Evolutionary conservation across 2,329 filamentous ascomycete genomes (phyloP).

Genomic region (Trichoderma citrinoviride): DNA sequence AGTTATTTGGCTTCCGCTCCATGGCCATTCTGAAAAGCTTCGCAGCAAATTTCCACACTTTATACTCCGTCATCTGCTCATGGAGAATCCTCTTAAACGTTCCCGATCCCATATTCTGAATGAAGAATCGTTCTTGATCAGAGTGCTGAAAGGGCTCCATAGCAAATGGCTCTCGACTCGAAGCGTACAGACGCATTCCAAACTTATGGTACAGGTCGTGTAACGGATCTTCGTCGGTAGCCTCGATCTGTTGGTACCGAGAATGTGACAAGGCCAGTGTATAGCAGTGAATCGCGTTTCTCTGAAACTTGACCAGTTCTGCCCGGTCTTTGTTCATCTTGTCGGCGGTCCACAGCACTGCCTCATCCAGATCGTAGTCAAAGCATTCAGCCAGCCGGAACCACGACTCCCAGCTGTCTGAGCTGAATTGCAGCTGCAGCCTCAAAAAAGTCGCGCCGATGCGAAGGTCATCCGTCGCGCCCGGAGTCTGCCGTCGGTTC

Average conservation of each 20-base stretch:
- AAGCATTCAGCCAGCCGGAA: conserved; percentile 83
- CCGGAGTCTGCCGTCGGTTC: conserved; percentile 73
- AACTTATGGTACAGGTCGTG: conserved; percentile 61
- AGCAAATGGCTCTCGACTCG: conserved; percentile 59
- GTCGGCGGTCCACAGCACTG: conserved; percentile 83
- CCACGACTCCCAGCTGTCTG: conserved; percentile 86
- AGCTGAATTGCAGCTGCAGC: conserved; percentile 78
- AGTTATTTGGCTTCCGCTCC: conserved; percentile 52
- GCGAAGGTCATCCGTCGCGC: conserved; percentile 79
- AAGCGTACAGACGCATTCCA: conserved; percentile 60
- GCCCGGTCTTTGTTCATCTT: conserved; percentile 82
- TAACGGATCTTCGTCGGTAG: conserved; percentile 51
- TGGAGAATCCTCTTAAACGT: conserved; percentile 54
- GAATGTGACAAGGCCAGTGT: conserved; percentile 59
- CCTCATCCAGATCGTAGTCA: conserved; percentile 83
- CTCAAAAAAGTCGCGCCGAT: conserved; percentile 77
- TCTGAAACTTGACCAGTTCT: conserved; percentile 73
- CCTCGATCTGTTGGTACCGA: conserved; percentile 43
- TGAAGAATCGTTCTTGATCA: conserved; percentile 57
- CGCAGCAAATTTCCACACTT: conserved; percentile 61
- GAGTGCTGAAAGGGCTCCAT: conserved; percentile 60
- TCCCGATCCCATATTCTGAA: conserved; percentile 48
- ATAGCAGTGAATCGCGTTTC: conserved; percentile 80
- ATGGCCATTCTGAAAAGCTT: conserved; percentile 56
- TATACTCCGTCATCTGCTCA: conserved; percentile 57